Evolutionary conservation across 169 alveolate species (phyloP).

Genomic region (Babesia ovis): DNA sequence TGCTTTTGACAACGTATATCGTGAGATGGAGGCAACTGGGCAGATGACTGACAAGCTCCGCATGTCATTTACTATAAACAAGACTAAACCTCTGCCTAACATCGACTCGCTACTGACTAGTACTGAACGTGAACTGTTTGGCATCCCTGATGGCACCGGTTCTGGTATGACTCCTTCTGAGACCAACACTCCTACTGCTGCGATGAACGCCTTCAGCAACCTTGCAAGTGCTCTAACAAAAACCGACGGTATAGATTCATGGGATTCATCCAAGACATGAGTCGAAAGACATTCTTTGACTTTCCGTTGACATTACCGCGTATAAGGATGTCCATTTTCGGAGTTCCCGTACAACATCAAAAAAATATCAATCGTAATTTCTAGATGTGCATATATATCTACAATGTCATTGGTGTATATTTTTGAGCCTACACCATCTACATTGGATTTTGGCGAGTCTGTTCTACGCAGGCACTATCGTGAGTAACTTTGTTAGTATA

Average conservation of each 20-base stretch:
- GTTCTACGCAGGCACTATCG: background rate
- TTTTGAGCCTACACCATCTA: too few relatives aligned
- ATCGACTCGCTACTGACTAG: constrained; percentile 4
- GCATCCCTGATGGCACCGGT: background rate
- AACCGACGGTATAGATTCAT: background rate
- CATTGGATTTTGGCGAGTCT: too few relatives aligned
- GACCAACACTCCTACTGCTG: background rate
- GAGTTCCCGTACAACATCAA: too few relatives aligned
- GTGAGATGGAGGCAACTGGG: constrained; percentile 77
- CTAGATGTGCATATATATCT: too few relatives aligned
- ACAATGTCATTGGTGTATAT: too few relatives aligned
- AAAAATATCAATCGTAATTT: too few relatives aligned
- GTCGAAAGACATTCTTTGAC: background rate
- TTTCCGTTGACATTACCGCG: too few relatives aligned
- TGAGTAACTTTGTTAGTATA: background rate
- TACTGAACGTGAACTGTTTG: constrained; percentile 8
- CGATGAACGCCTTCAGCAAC: background rate
- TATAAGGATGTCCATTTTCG: too few relatives aligned
- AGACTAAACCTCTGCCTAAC: constrained; percentile 6
- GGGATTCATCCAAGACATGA: background rate
- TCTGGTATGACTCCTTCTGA: background rate
- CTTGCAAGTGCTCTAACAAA: background rate
- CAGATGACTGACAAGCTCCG: constrained; percentile 67
- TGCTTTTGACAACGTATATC: constrained; percentile 68
- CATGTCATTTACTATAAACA: constrained; percentile 32